Conservation (phyloP, 441 rosid genomes). For the Croton setiger region DNA sequence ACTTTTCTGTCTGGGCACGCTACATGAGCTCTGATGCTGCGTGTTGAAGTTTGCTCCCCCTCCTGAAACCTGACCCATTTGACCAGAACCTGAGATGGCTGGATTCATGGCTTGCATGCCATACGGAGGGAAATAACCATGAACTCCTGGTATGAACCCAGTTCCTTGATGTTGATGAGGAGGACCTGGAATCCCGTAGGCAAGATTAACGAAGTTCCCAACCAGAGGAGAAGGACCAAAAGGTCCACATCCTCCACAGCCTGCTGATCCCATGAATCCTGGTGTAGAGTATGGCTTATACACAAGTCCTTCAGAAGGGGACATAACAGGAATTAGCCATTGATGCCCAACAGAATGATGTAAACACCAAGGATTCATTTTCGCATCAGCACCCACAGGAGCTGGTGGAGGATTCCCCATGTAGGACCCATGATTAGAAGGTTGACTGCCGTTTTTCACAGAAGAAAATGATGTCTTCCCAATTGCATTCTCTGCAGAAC, state of each 20-base stretch:
- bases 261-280: slow-evolving; percentile 42
- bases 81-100: slow-evolving; percentile 33
- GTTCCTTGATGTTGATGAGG: slow-evolving; percentile 40
- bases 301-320: slow-evolving; percentile 82
- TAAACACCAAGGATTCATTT: slow-evolving; percentile 41
- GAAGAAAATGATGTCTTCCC: slow-evolving; percentile 38
- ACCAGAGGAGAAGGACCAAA: slow-evolving; percentile 38
- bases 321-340: slow-evolving; percentile 87
- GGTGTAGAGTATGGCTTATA: slow-evolving; percentile 70
- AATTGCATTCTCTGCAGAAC: slow-evolving; percentile 66
- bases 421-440: slow-evolving; percentile 41
- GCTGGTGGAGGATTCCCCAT: slow-evolving; percentile 31
- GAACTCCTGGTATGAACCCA: slow-evolving; percentile 34
- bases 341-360: slow-evolving; percentile 59
- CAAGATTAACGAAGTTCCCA: slow-evolving; percentile 38
- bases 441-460: slow-evolving; percentile 37
- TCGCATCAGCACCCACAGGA: slow-evolving; percentile 26
- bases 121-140: slow-evolving; percentile 64
- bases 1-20: slow-evolving; percentile 28
- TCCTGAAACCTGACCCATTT: slow-evolving; percentile 30
- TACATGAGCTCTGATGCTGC: slow-evolving; percentile 44
- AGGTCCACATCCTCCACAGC: slow-evolving; percentile 55
- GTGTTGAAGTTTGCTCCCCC: slow-evolving; percentile 31
- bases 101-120: slow-evolving; percentile 52
- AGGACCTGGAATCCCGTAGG: slow-evolving; percentile 32